Conservation (phyloP, 208 protist species). For the Zelonia costaricensis region DNA sequence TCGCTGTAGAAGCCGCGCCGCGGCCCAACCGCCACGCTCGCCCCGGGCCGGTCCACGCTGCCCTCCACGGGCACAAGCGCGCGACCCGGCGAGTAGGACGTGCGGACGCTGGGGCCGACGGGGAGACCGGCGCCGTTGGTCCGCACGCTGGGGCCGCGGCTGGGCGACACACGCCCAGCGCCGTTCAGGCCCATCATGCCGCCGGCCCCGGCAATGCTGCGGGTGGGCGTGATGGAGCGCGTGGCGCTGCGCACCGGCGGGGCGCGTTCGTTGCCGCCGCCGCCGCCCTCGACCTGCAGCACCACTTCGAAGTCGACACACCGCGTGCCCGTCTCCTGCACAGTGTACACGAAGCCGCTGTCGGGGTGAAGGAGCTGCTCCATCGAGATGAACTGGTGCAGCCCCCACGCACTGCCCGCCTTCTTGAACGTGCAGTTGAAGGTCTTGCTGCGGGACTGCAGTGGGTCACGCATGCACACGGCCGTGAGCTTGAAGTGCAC, state of each 20-base stretch:
- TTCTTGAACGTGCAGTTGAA: slow-evolving; percentile 90
- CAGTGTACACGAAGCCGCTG: slow-evolving; percentile 69
- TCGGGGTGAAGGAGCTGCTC: slow-evolving; percentile 54
- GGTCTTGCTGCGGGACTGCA: slow-evolving; percentile 63
- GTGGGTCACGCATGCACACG: slow-evolving; percentile 63
- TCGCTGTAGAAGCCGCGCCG: slow-evolving; percentile 22
- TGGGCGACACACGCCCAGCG: slow-evolving; percentile 4
- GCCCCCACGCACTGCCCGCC: slow-evolving; percentile 80
- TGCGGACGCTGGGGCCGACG: slow-evolving; percentile 6
- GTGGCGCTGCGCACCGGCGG: slow-evolving; percentile 35
- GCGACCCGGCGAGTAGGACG: slow-evolving; percentile 21
- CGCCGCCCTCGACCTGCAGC: slow-evolving; percentile 50
- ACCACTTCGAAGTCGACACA: slow-evolving; percentile 81
- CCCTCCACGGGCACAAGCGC: slow-evolving; percentile 31
- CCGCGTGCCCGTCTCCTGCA: slow-evolving; percentile 50
- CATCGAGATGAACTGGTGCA: slow-evolving; percentile 86
- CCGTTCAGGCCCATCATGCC: neutral
- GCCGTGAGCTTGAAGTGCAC: slow-evolving; percentile 81
- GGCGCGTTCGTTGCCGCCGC: slow-evolving; percentile 21
- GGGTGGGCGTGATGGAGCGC: slow-evolving; percentile 28
- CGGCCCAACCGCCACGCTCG: slow-evolving; percentile 12
- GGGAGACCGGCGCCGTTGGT: slow-evolving; percentile 6
- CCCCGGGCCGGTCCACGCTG: slow-evolving; percentile 28
- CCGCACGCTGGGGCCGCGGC: slow-evolving; percentile 20
- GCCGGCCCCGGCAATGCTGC: slow-evolving; percentile 9